These are phyloP conservation scores for Leptographium flavum DNA, from an alignment of 2,329 filamentous ascomycete species.

Conservation along the genomic window DNA sequence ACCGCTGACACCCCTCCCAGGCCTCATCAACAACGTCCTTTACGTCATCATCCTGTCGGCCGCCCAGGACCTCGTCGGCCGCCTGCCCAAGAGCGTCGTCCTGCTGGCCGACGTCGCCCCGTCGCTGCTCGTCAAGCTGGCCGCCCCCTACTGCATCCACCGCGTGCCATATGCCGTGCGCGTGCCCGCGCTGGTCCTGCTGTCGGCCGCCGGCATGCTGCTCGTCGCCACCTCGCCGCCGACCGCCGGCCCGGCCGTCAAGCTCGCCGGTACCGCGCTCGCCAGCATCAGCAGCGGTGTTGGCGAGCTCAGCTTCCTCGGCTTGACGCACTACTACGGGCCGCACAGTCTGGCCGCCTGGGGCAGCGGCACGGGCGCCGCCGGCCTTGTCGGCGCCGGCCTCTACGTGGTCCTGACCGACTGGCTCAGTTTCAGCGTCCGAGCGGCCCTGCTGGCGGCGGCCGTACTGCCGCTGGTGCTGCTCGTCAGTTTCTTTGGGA, in stretches of 20 bases:
- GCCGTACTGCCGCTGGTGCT: conserved; percentile 71
- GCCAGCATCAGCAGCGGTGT: conserved; percentile 75
- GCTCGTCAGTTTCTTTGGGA: conserved; percentile 70
- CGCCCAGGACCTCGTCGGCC: conserved; percentile 84
- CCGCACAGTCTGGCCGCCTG: conserved; percentile 76
- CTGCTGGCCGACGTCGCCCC: conserved; percentile 87
- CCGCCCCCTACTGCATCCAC: conserved; percentile 90
- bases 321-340: conserved; percentile 87
- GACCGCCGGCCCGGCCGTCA: conserved; percentile 50
- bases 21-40: conserved; percentile 91
- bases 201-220: conserved; percentile 79
- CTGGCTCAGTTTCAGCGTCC: conserved; percentile 60
- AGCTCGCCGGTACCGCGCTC: conserved; percentile 70
- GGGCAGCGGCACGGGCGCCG: conserved; percentile 84
- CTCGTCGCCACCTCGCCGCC: conserved; percentile 68
- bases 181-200: conserved; percentile 55
- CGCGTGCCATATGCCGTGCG: conserved; percentile 66
- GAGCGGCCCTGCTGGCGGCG: conserved; percentile 59
- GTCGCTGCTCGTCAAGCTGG: conserved; percentile 74
- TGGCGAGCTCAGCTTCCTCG: conserved; percentile 82
- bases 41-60: conserved; percentile 95
- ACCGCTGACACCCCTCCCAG: conserved; percentile 26
- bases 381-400: conserved; percentile 74
- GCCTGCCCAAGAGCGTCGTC: conserved; percentile 79
- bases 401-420: conserved; percentile 80